phyloP scores from a whole-genome alignment of 176 grass and related monocot species.

The Stipa capillata region DNA sequence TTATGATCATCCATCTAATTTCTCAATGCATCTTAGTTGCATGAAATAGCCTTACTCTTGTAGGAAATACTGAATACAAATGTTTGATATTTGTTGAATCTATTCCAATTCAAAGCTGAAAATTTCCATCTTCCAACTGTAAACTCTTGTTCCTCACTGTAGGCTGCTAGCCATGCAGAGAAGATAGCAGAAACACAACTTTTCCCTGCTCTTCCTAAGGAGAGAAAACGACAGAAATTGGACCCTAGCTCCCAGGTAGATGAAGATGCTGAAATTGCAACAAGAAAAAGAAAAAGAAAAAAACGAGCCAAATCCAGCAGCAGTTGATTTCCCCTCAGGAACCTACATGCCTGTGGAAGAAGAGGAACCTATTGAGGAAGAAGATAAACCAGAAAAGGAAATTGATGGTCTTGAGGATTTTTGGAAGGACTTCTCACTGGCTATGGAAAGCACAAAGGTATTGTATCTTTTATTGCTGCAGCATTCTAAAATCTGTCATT shows the following conservation, averaged over 20 bases:
- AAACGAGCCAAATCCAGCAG: not conserved
- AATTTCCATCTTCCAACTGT: not conserved
- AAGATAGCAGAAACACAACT: constrained; percentile 45
- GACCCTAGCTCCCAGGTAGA: constrained; percentile 18
- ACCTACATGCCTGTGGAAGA: constrained; percentile 24
- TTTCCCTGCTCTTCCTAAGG: constrained; percentile 19
- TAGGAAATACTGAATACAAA: not conserved
- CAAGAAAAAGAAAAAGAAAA: constrained; percentile 36
- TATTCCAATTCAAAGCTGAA: constrained; percentile 2
- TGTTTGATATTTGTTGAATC: constrained; percentile 1
- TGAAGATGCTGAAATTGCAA: not conserved
- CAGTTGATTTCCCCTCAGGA: constrained; percentile 20
- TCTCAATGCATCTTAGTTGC: not conserved
- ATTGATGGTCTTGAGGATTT: constrained; percentile 81
- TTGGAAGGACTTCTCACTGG: constrained; percentile 86
- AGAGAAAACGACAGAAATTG: constrained; percentile 32
- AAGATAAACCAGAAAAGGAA: constrained; percentile 34
- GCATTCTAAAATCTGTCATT: not conserved
- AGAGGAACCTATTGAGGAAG: constrained; percentile 29
- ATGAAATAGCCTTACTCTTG: not conserved
- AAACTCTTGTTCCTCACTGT: constrained; percentile 34
- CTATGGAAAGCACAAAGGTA: constrained; percentile 89
- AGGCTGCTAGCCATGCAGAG: constrained; percentile 50
- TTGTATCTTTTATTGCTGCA: not conserved
- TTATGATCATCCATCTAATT: not conserved